Percentiles rank a stretch among this genome's conserved stretches.
These are phyloP conservation scores for Globisporangium spinosum DNA, from an alignment of 352 stramenopile genomes.

Conservation along the genomic window DNA sequence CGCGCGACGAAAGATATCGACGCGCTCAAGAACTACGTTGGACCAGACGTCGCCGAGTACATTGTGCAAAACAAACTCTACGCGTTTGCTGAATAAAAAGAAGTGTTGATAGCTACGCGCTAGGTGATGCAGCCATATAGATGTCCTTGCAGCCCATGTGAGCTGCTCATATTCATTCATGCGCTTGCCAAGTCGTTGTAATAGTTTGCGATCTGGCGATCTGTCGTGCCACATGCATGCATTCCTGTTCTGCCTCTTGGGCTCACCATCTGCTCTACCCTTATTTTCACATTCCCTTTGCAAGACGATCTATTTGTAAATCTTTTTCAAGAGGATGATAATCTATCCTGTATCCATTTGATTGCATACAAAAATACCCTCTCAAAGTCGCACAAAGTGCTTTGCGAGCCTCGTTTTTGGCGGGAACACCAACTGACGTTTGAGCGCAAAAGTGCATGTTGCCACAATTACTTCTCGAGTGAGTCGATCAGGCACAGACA, in stretches of 20 bases:
- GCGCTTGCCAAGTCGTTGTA: not conserved
- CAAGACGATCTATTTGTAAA: not conserved
- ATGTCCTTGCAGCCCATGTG: not conserved
- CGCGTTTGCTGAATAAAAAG: slow-evolving; percentile 37
- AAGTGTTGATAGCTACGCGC: not conserved
- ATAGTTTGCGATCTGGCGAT: not conserved
- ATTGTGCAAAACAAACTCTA: slow-evolving; percentile 76
- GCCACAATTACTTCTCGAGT: not conserved
- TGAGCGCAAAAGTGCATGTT: slow-evolving; percentile 1
- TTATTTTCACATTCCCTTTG: not conserved
- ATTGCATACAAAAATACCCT: not conserved
- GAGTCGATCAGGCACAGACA: slow-evolving; percentile 2
- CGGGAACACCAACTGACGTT: slow-evolving; percentile 9
- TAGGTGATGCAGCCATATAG: not conserved
- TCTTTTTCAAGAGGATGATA: not conserved
- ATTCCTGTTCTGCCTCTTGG: slow-evolving; percentile 6
- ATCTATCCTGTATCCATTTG: no score
- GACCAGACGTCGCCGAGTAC: slow-evolving; percentile 67
- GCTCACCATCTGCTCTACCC: not conserved
- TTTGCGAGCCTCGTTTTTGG: slow-evolving; percentile 2
- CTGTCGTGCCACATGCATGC: not conserved
- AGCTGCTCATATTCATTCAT: not conserved
- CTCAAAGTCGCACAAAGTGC: not conserved
- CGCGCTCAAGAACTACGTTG: slow-evolving; percentile 40
- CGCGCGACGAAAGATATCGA: slow-evolving; percentile 32